phyloP scores from a whole-genome alignment of 2,329 filamentous ascomycete genomes.

The Xylariaceae sp. region DNA sequence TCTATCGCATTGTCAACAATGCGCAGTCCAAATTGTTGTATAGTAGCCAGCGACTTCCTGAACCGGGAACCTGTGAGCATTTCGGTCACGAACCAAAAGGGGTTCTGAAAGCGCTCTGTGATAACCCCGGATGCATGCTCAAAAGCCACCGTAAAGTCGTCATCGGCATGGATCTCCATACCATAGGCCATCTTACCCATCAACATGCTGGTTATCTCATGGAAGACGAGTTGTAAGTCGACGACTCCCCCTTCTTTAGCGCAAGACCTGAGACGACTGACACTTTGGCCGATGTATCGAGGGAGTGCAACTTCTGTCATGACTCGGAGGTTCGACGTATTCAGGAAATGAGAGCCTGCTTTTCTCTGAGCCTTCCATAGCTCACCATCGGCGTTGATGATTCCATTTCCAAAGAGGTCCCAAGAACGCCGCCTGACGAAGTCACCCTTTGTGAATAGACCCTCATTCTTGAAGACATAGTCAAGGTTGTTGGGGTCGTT shows the following conservation, averaged over 20 bases:
- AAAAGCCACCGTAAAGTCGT: constrained; percentile 56
- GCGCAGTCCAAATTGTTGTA: constrained; percentile 50
- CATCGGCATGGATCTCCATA: constrained; percentile 60
- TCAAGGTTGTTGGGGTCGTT: constrained; percentile 58
- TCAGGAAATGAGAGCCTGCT: constrained; percentile 56
- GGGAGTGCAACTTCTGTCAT: constrained; percentile 55
- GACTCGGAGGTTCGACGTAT: constrained; percentile 49
- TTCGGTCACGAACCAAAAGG: constrained; percentile 57
- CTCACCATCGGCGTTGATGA: constrained; percentile 62
- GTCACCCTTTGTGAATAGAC: constrained; percentile 54
- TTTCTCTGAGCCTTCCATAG: constrained; percentile 59
- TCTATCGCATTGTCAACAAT: constrained; percentile 50
- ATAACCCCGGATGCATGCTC: constrained; percentile 57
- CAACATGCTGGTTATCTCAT: constrained; percentile 59
- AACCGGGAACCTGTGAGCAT: constrained; percentile 44
- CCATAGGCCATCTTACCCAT: constrained; percentile 67
- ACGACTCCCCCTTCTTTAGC: constrained; percentile 33
- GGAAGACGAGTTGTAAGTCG: constrained; percentile 56
- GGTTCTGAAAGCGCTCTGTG: constrained; percentile 60
- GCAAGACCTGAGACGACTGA: constrained; percentile 35
- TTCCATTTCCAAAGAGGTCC: constrained; percentile 61
- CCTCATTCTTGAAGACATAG: constrained; percentile 57
- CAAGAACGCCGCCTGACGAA: constrained; percentile 57
- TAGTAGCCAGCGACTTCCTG: constrained; percentile 42
- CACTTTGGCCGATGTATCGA: constrained; percentile 43